Evolutionary conservation across 2,329 filamentous ascomycete species (phyloP).

Genomic region (Penicillium sp.): DNA sequence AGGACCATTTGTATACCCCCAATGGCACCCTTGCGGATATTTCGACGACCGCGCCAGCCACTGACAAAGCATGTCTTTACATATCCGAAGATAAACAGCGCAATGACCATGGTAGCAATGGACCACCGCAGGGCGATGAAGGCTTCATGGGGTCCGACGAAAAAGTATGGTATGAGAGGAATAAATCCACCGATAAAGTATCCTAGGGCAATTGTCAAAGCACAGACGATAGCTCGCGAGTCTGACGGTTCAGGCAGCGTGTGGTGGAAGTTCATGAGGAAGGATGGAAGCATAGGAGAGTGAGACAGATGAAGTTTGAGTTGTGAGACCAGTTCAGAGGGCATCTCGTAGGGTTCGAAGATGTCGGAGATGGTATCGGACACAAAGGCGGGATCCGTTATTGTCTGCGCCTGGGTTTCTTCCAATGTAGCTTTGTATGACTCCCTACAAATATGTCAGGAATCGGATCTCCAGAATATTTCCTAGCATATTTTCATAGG

Average conservation of each 20-base stretch:
- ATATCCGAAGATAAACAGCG: constrained; percentile 52
- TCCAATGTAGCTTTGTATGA: constrained; percentile 40
- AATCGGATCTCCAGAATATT: not conserved
- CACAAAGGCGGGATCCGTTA: constrained; percentile 29
- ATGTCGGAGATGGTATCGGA: constrained; percentile 34
- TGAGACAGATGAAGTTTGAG: constrained; percentile 35
- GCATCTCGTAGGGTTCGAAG: constrained; percentile 40
- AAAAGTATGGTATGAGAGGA: constrained; percentile 55
- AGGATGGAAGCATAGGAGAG: constrained; percentile 37
- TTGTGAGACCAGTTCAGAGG: constrained; percentile 32
- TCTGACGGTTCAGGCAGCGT: constrained; percentile 37
- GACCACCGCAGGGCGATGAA: constrained; percentile 66
- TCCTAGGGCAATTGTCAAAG: constrained; percentile 39
- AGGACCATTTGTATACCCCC: constrained; percentile 40
- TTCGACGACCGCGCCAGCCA: constrained; percentile 34
- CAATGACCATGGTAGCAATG: constrained; percentile 51
- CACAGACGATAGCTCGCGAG: constrained; percentile 37
- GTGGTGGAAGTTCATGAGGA: constrained; percentile 44
- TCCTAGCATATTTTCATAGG: too few relatives aligned
- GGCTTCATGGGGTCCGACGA: constrained; percentile 72
- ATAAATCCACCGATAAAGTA: constrained; percentile 46
- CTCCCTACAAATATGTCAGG: constrained; percentile 24
- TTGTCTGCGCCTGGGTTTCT: constrained; percentile 32
- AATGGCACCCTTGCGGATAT: constrained; percentile 32
- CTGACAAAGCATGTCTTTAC: constrained; percentile 45